A percentile compares a stretch with the other conserved stretches of the same genome.
Evolutionary conservation across 2,329 filamentous ascomycete species (phyloP).

Genomic region (Botryosphaeria dothidea): DNA sequence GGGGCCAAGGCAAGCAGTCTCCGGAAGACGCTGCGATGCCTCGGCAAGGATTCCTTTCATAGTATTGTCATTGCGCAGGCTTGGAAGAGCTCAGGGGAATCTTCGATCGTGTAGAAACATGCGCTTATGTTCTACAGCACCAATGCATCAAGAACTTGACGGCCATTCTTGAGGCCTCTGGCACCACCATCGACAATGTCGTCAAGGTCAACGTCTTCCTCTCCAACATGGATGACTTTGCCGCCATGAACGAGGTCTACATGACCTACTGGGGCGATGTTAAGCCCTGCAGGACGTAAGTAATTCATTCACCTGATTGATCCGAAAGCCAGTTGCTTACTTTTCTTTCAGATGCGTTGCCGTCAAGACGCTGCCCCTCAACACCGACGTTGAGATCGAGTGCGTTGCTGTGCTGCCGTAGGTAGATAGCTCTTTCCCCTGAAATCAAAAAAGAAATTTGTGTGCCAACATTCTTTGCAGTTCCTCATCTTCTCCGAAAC

Average conservation of each 20-base stretch:
- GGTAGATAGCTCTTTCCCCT: background rate
- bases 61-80: too few species aligned
- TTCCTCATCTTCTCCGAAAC: background rate
- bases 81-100: background rate
- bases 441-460: background rate
- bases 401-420: constrained; percentile 26
- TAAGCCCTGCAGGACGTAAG: constrained; percentile 18
- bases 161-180: constrained; percentile 28
- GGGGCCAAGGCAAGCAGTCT: too few species aligned
- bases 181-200: constrained; percentile 31
- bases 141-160: constrained; percentile 17
- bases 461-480: background rate
- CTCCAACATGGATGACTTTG: constrained; percentile 32
- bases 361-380: constrained; percentile 25
- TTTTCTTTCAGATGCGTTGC: constrained; percentile 21
- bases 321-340: background rate
- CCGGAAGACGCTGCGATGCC: too few species aligned
- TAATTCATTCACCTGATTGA: background rate
- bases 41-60: too few species aligned
- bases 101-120: background rate
- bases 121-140: constrained; percentile 7
- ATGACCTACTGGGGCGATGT: constrained; percentile 24
- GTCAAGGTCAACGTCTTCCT: constrained; percentile 35
- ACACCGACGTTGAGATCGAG: constrained; percentile 31
- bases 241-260: constrained; percentile 33